These are phyloP conservation scores for Fomitopsis pinicola DNA, from an alignment of 1,284 basidiomycete species.

Conservation along the genomic window DNA sequence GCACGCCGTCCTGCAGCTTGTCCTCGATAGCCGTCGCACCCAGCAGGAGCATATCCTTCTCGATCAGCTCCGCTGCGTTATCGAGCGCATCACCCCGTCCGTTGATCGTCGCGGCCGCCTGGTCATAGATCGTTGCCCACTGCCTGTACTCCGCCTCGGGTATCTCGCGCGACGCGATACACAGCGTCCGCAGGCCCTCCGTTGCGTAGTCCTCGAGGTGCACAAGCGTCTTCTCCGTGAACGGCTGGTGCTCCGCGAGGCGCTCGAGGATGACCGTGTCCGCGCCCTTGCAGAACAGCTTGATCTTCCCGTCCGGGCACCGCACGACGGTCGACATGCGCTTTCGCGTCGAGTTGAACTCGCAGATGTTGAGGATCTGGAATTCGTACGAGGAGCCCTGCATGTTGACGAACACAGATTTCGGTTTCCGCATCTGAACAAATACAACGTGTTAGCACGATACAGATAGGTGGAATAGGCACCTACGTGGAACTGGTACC, in stretches of 20 bases:
- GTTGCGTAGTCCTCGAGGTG: constrained; percentile 99
- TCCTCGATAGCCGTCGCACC: constrained; percentile 99
- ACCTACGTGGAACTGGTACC: constrained; percentile 90
- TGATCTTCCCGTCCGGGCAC: constrained; percentile 86
- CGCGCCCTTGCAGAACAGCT: constrained; percentile 95
- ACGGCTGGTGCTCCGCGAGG: constrained; percentile 77
- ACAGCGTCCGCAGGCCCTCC: constrained; percentile 95
- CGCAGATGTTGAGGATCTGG: constrained; percentile 94
- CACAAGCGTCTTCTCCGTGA: constrained; percentile 80
- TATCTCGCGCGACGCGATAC: constrained; percentile 91
- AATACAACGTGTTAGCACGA: constrained; percentile 4
- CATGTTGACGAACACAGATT: constrained; percentile 87
- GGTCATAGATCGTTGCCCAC: constrained; percentile 86
- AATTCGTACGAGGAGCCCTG: constrained; percentile 76
- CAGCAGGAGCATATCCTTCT: constrained; percentile 88
- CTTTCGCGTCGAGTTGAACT: constrained; percentile 98
- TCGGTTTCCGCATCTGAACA: constrained; percentile 88
- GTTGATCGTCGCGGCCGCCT: constrained; percentile 90
- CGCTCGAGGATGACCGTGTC: constrained; percentile 96
- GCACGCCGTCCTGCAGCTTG: constrained; percentile 97
- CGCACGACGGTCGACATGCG: constrained; percentile 96
- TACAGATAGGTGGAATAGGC: neutral
- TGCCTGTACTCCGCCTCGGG: constrained; percentile 87
- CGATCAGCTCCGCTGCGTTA: constrained; percentile 92
- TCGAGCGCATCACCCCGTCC: constrained; percentile 93